phyloP scores from a whole-genome alignment of 768 basidiomycete genomes.

The Lyophyllum atratum region DNA sequence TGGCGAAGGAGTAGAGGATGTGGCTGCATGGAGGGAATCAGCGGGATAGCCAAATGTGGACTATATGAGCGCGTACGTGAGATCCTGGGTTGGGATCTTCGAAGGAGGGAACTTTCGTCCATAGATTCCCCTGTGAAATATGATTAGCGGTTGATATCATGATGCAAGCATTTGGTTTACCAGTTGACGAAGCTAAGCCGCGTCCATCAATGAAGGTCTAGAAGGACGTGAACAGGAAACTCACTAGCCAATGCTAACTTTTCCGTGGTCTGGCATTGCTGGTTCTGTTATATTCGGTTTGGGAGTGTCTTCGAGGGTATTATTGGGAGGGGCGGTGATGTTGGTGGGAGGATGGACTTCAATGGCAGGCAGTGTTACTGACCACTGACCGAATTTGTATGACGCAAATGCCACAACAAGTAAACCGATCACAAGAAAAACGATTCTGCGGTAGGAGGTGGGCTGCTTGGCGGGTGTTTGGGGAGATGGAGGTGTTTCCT shows the following conservation, averaged over 20 bases:
- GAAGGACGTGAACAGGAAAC: constrained; percentile 27
- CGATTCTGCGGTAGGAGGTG: constrained; percentile 25
- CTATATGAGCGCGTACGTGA: constrained; percentile 63
- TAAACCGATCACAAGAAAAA: constrained; percentile 38
- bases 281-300: constrained; percentile 16
- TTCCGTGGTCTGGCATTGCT: constrained; percentile 46
- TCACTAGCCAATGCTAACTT: constrained; percentile 82
- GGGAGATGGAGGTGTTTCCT: constrained; percentile 21
- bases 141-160: background rate
- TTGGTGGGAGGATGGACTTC: constrained; percentile 3
- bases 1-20: constrained; percentile 92
- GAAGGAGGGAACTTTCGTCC: constrained; percentile 90
- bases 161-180: constrained; percentile 32
- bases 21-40: constrained; percentile 49
- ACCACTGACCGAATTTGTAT: constrained; percentile 48
- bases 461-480: constrained; percentile 23
- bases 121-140: constrained; percentile 80
- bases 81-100: constrained; percentile 75
- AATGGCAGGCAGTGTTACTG: constrained; percentile 17
- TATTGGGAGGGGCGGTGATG: constrained; percentile 7
- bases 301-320: background rate
- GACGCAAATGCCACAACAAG: constrained; percentile 37
- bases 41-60: background rate
- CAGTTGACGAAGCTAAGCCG: constrained; percentile 72
- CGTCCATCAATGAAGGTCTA: constrained; percentile 6